Evolutionary conservation across 345 rosid genomes (phyloP), one percentile per base, ranked within the genome.

Genomic region (Eucalyptus shirleyi): DNA sequence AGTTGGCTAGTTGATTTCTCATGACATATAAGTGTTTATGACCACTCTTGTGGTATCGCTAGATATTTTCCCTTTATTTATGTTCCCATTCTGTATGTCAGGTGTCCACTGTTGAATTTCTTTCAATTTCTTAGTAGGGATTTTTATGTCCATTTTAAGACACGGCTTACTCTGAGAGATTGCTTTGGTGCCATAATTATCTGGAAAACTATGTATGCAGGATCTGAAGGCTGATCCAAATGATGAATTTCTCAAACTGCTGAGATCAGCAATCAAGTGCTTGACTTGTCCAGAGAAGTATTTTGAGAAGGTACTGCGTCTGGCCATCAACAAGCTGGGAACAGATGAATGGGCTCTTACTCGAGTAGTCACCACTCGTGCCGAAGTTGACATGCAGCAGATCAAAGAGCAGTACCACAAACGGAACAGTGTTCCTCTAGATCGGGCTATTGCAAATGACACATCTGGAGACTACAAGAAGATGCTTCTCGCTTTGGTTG

Each of bases 331-430:
- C 90, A 95, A 91, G 93, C 8, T 93, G 86, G 99, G 99, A 87
- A 96, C 99, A 21, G 99, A 97, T 44, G 99, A 97, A 91, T 92
- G 95, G 97, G 97, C 94, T 65, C 95, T 97, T 37, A 95, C 98
- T 53, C 89, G 99, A 88, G 98, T 94, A 8, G 93, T 96, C 86
- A 91, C 97, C 34, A 96, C 98, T 16, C 93, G 99, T 89, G 98
- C 98, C 17, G 98, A 97, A 91, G 94, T 95, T 45, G 98, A 97
- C 92, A 93, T 97, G 99, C 93, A 92, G 89, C 92, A 93, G 15
- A 97, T 96, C 87, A 96, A 97, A 92, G 99, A 96, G 90, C 96
- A 94, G 89, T 97, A 95, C 90, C 95, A 93, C 50, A 94, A 95
- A 86, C 91, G 99, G 67, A 97, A 96, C 93, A 96, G 95, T 21